Percentiles rank a stretch among this genome's conserved stretches.
These are phyloP conservation scores for Debaryomyces nepalensis DNA, from an alignment of 1,139 yeast genomes.

Conservation along the genomic window DNA sequence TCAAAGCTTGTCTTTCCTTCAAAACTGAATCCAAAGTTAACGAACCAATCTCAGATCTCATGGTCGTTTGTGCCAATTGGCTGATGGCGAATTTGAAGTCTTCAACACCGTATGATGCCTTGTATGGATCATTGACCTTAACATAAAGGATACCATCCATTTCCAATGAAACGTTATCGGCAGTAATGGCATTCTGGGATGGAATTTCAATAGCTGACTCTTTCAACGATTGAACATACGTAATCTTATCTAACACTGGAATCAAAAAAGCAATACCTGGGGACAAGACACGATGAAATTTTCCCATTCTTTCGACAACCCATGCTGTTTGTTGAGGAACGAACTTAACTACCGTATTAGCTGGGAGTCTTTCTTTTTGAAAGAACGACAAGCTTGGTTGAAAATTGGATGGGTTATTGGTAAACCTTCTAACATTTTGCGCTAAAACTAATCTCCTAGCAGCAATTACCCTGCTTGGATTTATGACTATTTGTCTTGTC, in stretches of 20 bases:
- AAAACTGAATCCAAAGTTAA: constrained; percentile 78
- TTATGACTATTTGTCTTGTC: constrained; percentile 3
- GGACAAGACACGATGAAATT: constrained; percentile 70
- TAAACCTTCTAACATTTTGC: constrained; percentile 9
- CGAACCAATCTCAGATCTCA: constrained; percentile 88
- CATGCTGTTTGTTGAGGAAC: constrained; percentile 93
- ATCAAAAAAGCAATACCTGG: constrained; percentile 79
- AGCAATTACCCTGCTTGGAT: constrained; percentile 1
- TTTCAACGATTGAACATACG: constrained; percentile 80
- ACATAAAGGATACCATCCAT: constrained; percentile 84
- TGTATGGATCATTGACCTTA: constrained; percentile 78
- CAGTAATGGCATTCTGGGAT: constrained; percentile 81
- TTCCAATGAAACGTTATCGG: constrained; percentile 83
- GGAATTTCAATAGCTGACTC: constrained; percentile 87
- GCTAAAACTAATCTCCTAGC: constrained; percentile 7
- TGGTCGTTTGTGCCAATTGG: constrained; percentile 88
- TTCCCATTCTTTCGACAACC: constrained; percentile 92
- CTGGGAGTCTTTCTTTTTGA: constrained; percentile 68
- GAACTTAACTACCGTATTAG: constrained; percentile 74
- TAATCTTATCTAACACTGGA: constrained; percentile 75
- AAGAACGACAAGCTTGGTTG: constrained; percentile 55
- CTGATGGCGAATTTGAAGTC: constrained; percentile 85
- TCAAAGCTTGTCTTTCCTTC: constrained; percentile 73
- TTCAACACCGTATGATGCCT: constrained; percentile 88
- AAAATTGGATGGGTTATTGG: constrained; percentile 13